A percentile compares a stretch with the other conserved stretches of the same genome.
These are phyloP conservation scores for Hanseniaspora hatyaiensis DNA, from an alignment of 805 yeast species.

Conservation along the genomic window DNA sequence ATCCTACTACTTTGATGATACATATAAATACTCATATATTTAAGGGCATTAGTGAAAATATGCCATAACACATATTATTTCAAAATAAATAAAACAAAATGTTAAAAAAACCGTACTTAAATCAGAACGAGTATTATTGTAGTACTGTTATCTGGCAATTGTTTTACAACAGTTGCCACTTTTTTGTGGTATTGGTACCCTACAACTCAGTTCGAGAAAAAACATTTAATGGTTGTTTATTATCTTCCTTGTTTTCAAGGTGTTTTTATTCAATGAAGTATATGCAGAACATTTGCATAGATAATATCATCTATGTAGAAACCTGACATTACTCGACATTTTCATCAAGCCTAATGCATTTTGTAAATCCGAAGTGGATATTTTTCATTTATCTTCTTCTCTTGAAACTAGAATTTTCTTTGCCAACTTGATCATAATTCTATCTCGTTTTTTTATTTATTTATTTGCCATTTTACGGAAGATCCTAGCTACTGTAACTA, in stretches of 20 bases:
- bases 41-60: too few relatives aligned
- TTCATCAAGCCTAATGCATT: too few relatives aligned
- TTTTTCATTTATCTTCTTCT: not conserved
- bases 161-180: not conserved
- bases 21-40: too few relatives aligned
- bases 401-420: too few relatives aligned
- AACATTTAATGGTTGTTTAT: slow-evolving; percentile 13
- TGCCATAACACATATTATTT: too few relatives aligned
- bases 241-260: slow-evolving; percentile 13
- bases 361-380: too few relatives aligned
- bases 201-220: slow-evolving; percentile 18
- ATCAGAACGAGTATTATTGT: slow-evolving; percentile 19
- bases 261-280: slow-evolving; percentile 12
- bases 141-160: slow-evolving; percentile 16
- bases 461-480: too few relatives aligned
- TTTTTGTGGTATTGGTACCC: slow-evolving; percentile 16
- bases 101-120: slow-evolving; percentile 16
- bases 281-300: not conserved
- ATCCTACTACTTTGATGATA: too few relatives aligned
- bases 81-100: not conserved
- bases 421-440: too few relatives aligned
- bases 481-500: too few relatives aligned
- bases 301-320: not conserved
- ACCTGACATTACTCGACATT: slow-evolving; percentile 6
- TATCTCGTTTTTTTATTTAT: too few relatives aligned